These are phyloP conservation scores for Withania somnifera DNA, from an alignment of 305 asterid species.

Conservation along the genomic window DNA sequence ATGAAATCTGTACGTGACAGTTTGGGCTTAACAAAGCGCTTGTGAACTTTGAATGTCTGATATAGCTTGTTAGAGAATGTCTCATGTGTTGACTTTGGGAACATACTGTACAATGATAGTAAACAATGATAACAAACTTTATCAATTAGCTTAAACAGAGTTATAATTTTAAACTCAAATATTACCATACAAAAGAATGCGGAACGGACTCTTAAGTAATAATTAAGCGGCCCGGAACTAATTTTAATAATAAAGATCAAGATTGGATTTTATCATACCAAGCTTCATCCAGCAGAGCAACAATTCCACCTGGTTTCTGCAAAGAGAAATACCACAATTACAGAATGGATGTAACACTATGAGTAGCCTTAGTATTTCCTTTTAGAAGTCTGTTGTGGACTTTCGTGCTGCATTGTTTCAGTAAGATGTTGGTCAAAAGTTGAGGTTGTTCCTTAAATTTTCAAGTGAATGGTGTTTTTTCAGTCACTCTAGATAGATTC, in stretches of 20 bases:
- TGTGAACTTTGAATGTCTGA: constrained; percentile 83
- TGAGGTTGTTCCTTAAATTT: neutral
- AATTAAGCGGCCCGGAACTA: neutral
- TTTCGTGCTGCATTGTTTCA: neutral
- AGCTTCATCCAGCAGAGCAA: constrained; percentile 97
- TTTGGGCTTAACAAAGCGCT: constrained; percentile 95
- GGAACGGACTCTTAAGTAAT: neutral
- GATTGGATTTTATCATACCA: constrained; percentile 38
- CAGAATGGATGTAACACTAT: neutral
- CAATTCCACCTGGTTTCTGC: constrained; percentile 98
- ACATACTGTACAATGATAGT: constrained; percentile 60
- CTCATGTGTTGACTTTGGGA: constrained; percentile 95
- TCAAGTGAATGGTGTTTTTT: neutral
- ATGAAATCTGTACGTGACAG: constrained; percentile 91
- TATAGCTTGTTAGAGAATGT: constrained; percentile 92
- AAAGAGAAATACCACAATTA: constrained; percentile 15
- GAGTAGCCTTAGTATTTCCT: neutral
- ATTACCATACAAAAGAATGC: neutral
- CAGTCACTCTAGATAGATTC: neutral
- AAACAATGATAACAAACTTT: constrained; percentile 14
- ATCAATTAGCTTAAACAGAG: constrained; percentile 3
- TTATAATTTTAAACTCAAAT: constrained; percentile 5
- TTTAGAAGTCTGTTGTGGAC: neutral
- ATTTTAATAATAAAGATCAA: neutral
- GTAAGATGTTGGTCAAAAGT: neutral